Percentiles rank a stretch among this genome's conserved stretches.
Conservation (phyloP, 2,329 filamentous ascomycete species). For the Xylariaceae sp. region DNA sequence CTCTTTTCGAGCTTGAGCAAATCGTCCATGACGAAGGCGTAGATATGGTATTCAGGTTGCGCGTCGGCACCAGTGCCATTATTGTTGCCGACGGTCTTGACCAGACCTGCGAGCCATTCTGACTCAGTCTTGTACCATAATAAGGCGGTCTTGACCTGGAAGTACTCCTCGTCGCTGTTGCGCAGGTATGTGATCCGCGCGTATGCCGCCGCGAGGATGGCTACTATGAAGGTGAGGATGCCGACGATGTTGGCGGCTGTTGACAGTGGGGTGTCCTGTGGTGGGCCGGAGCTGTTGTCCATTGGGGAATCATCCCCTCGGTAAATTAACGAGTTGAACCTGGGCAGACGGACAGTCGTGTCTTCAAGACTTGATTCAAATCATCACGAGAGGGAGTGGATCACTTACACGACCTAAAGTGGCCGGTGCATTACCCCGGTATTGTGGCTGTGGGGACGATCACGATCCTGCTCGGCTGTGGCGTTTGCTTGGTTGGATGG, state of each 20-base stretch:
- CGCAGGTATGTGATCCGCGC: slow-evolving; percentile 42
- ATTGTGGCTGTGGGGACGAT: no score
- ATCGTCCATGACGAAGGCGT: slow-evolving; percentile 45
- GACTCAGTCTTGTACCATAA: slow-evolving; percentile 49
- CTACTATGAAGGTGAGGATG: slow-evolving; percentile 46
- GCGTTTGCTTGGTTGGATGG: no score
- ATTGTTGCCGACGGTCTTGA: slow-evolving; percentile 27
- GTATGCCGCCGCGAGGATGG: slow-evolving; percentile 41
- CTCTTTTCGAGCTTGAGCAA: slow-evolving; percentile 41
- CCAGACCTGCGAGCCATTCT: slow-evolving; percentile 41
- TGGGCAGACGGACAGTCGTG: no score
- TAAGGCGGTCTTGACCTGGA: slow-evolving; percentile 43
- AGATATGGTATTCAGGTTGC: slow-evolving; percentile 44
- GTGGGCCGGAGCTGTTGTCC: no score
- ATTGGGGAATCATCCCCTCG: not conserved
- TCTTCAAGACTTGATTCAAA: no score
- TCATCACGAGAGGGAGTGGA: no score
- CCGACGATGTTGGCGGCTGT: slow-evolving; percentile 41
- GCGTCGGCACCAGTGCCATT: slow-evolving; percentile 18
- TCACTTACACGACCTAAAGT: no score
- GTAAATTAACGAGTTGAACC: no score
- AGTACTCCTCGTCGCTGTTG: slow-evolving; percentile 45
- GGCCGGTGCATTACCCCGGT: no score
- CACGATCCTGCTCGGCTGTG: no score
- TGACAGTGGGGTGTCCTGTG: slow-evolving; percentile 42